A percentile compares a stretch with the other conserved stretches of the same genome.
Conservation (phyloP, 768 basidiomycete genomes). For the Hypsizygus marmoreus region DNA sequence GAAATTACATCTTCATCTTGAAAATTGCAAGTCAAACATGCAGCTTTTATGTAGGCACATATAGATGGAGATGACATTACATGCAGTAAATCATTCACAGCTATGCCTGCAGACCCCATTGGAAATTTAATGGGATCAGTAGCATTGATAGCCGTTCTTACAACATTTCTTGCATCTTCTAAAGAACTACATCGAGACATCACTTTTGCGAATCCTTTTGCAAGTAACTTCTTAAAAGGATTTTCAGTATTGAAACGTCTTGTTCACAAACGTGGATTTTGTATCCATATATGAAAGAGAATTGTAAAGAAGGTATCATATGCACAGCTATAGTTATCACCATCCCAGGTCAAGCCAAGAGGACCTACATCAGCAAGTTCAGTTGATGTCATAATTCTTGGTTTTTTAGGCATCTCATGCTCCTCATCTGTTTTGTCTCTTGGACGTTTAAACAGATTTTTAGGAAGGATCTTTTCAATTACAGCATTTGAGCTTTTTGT, state of each 20-base stretch:
- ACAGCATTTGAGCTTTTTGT: too few relatives aligned
- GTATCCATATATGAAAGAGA: constrained; percentile 21
- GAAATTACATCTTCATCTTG: too few relatives aligned
- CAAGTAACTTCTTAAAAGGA: not conserved
- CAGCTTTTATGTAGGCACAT: too few relatives aligned
- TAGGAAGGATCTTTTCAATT: too few relatives aligned
- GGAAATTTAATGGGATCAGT: not conserved
- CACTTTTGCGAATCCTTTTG: not conserved
- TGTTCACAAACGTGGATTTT: constrained; percentile 6
- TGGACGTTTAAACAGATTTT: too few relatives aligned
- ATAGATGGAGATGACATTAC: too few relatives aligned
- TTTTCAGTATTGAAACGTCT: not conserved
- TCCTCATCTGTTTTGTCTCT: too few relatives aligned
- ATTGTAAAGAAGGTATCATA: constrained; percentile 24
- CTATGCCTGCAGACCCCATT: not conserved
- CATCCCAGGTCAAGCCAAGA: constrained; percentile 18
- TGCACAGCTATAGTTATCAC: constrained; percentile 24
- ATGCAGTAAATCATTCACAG: constrained; percentile 3
- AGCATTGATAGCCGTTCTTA: not conserved
- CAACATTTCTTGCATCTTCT: not conserved
- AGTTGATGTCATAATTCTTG: too few relatives aligned
- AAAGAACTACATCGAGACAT: not conserved
- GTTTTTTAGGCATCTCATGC: too few relatives aligned
- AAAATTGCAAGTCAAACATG: too few relatives aligned
- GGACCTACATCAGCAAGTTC: too few relatives aligned